These are phyloP conservation scores for Asclepias syriaca DNA, from an alignment of 257 asterid species.

Conservation along the genomic window DNA sequence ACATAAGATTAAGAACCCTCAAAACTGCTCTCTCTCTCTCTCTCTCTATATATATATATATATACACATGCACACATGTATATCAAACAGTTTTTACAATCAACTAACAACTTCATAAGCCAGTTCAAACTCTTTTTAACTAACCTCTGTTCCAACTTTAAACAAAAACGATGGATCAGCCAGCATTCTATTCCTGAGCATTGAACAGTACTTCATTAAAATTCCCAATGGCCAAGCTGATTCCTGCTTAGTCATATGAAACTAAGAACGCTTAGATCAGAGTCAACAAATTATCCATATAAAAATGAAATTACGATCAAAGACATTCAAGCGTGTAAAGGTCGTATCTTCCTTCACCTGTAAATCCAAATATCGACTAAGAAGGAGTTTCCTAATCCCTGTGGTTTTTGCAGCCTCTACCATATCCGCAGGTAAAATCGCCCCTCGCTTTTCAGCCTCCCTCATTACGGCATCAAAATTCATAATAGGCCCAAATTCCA, in stretches of 20 bases:
- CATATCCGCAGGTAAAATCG: conserved; percentile 68
- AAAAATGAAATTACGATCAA: not conserved
- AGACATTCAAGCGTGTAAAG: not conserved
- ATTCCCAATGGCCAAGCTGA: conserved; percentile 79
- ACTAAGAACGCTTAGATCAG: not conserved
- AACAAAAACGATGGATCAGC: conserved; percentile 93
- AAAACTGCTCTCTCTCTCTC: too few species aligned
- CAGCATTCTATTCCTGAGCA: conserved; percentile 89
- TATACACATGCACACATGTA: not conserved
- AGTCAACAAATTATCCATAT: not conserved
- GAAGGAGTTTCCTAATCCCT: conserved; percentile 63
- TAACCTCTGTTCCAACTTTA: conserved; percentile 93
- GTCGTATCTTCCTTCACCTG: conserved; percentile 43
- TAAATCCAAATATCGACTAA: conserved; percentile 72
- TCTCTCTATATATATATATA: too few species aligned
- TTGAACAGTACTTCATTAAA: conserved; percentile 65
- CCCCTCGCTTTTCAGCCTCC: conserved; percentile 65
- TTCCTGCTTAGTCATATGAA: conserved; percentile 38
- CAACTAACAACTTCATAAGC: conserved; percentile 2
- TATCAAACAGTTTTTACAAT: not conserved
- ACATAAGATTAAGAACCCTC: not conserved
- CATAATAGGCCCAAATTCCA: conserved; percentile 69
- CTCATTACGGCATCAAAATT: conserved; percentile 57
- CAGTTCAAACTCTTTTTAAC: conserved; percentile 19
- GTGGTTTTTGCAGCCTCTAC: conserved; percentile 72